Evolutionary conservation across 345 rosid species (phyloP).

Genomic region (Eutrema heterophyllum): DNA sequence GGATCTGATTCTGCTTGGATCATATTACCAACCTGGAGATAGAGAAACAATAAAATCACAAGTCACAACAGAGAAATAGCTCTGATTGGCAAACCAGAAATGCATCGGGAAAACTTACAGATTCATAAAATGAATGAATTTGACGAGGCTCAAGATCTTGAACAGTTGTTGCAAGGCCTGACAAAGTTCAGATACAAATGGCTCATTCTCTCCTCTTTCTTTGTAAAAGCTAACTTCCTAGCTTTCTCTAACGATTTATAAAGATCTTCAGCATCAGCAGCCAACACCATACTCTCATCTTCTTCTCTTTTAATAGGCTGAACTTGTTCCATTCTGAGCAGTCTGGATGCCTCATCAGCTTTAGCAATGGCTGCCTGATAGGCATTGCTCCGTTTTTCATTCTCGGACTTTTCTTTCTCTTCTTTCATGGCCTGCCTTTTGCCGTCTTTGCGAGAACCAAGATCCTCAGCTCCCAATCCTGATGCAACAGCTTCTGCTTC

Average conservation of each 20-base stretch:
- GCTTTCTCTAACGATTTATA: constrained; percentile 73
- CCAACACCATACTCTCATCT: constrained; percentile 52
- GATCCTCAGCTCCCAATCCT: constrained; percentile 86
- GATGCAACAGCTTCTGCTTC: constrained; percentile 88
- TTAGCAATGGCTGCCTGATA: constrained; percentile 71
- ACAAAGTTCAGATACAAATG: too few relatives aligned
- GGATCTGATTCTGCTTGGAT: too few relatives aligned
- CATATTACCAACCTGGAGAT: too few relatives aligned
- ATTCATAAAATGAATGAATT: too few relatives aligned
- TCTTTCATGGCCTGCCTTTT: constrained; percentile 76
- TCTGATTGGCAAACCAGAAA: too few relatives aligned
- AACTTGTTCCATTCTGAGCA: constrained; percentile 58
- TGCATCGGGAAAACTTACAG: too few relatives aligned
- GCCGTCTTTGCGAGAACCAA: constrained; percentile 82
- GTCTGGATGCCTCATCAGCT: constrained; percentile 88
- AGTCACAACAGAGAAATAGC: too few relatives aligned
- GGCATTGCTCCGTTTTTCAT: constrained; percentile 72
- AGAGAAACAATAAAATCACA: too few relatives aligned
- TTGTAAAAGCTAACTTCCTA: constrained; percentile 75
- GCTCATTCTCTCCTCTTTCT: constrained; percentile 66
- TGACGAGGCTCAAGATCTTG: too few relatives aligned
- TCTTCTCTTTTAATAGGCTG: constrained; percentile 47
- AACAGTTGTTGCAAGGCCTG: too few relatives aligned
- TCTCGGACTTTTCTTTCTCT: constrained; percentile 72
- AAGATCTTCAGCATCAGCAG: constrained; percentile 85